Evolutionary conservation across 441 rosid genomes (phyloP).

Genomic region (Capsella rubella): DNA sequence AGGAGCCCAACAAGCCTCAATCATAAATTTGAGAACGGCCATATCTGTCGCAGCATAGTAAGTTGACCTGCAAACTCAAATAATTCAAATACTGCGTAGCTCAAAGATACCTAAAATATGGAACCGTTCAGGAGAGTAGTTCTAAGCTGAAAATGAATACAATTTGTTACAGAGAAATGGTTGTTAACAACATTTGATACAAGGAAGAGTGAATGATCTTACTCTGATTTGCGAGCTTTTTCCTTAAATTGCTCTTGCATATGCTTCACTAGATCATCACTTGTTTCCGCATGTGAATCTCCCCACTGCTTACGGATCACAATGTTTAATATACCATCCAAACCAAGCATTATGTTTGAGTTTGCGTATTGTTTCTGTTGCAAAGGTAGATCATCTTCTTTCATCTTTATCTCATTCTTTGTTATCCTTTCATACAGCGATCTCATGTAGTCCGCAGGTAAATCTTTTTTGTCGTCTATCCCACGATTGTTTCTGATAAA

Average conservation of each 20-base stretch:
- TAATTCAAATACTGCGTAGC: conserved; percentile 11
- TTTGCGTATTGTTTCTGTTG: conserved; percentile 82
- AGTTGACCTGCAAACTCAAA: conserved; percentile 80
- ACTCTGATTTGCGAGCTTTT: conserved; percentile 98
- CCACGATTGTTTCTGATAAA: conserved; percentile 98
- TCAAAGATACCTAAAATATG: conserved; percentile 28
- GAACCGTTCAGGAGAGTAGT: conserved; percentile 23
- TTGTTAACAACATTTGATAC: conserved; percentile 12
- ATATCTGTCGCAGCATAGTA: conserved; percentile 98
- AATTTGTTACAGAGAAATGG: conserved; percentile 8
- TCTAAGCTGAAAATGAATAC: conserved; percentile 5
- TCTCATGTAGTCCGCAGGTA: conserved; percentile 88
- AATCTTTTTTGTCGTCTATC: conserved; percentile 97
- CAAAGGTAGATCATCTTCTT: conserved; percentile 78
- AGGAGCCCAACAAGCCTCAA: conserved; percentile 99
- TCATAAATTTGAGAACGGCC: conserved; percentile 94
- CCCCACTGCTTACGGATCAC: conserved; percentile 92
- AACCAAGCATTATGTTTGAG: conserved; percentile 80
- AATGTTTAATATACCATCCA: conserved; percentile 93
- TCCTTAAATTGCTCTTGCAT: conserved; percentile 99
- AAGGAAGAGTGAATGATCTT: conserved; percentile 51
- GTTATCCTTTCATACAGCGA: conserved; percentile 91
- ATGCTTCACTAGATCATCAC: conserved; percentile 94
- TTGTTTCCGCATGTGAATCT: conserved; percentile 77
- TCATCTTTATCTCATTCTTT: conserved; percentile 97